Conservation (phyloP, 306 rosid species). For the Cyclanthera cordifolia region DNA sequence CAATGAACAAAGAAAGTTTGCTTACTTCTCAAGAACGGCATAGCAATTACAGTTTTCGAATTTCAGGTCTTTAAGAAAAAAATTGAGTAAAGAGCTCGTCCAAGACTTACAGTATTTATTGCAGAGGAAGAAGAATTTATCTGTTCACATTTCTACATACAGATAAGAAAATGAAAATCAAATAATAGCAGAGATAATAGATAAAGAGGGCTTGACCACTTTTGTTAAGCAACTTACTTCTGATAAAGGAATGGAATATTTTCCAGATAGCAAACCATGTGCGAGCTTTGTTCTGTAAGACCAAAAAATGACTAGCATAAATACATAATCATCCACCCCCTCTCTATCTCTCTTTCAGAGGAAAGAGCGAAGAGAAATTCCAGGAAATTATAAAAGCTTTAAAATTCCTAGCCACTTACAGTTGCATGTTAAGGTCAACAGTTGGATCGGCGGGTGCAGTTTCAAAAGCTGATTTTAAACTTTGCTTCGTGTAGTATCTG, state of each 20-base stretch:
- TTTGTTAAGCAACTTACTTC: constrained; percentile 4
- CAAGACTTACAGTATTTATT: constrained; percentile 41
- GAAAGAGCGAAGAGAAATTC: neutral
- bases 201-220: neutral
- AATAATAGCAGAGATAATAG: neutral
- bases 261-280: constrained; percentile 21
- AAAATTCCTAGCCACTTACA: constrained; percentile 14
- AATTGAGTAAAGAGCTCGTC: neutral
- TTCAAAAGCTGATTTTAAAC: constrained; percentile 22
- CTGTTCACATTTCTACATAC: constrained; percentile 45
- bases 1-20: neutral
- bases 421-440: constrained; percentile 47
- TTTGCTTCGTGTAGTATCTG: constrained; percentile 10
- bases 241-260: constrained; percentile 13
- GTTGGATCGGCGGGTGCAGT: constrained; percentile 86
- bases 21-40: neutral
- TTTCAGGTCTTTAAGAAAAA: neutral
- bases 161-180: constrained; percentile 14
- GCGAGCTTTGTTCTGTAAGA: constrained; percentile 17
- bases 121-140: constrained; percentile 33
- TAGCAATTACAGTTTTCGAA: neutral
- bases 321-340: neutral
- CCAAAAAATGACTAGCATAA: neutral
- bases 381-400: neutral
- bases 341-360: neutral